phyloP scores from a whole-genome alignment of 495 filamentous ascomycete genomes.

The Penicillium ochrochloron region DNA sequence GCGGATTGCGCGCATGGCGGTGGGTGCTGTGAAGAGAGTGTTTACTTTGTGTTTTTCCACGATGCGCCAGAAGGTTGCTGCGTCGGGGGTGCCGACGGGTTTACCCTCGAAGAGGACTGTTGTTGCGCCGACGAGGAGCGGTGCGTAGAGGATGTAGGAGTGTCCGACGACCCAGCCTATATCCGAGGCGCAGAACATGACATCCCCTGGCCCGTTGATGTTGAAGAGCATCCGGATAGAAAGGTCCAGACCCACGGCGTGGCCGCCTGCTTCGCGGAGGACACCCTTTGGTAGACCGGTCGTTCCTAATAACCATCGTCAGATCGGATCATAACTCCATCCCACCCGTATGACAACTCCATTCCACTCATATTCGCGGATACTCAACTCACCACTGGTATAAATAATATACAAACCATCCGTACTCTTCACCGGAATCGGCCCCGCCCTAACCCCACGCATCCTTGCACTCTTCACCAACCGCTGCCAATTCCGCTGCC shows the following conservation, averaged over 20 bases:
- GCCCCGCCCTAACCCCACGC: constrained; percentile 65
- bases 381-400: constrained; percentile 59
- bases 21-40: constrained; percentile 83
- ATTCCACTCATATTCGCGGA: not conserved
- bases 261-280: constrained; percentile 79
- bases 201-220: constrained; percentile 78
- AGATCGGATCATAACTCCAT: not conserved
- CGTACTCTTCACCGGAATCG: constrained; percentile 75
- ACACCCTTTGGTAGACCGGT: constrained; percentile 91
- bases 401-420: constrained; percentile 92
- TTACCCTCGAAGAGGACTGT: constrained; percentile 93
- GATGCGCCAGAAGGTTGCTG: constrained; percentile 85
- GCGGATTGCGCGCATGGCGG: constrained; percentile 82
- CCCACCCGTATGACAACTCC: not conserved
- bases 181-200: constrained; percentile 83
- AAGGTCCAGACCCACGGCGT: constrained; percentile 83
- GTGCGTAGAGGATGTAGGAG: constrained; percentile 84
- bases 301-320: constrained; percentile 57
- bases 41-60: constrained; percentile 85
- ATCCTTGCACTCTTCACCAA: constrained; percentile 69
- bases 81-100: constrained; percentile 86
- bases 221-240: constrained; percentile 80
- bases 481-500: constrained; percentile 79
- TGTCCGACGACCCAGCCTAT: constrained; percentile 89
- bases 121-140: constrained; percentile 80